Evolutionary conservation across 2,329 filamentous ascomycete genomes (phyloP), one percentile per base, ranked within the genome.

Genomic region (Trichophyton schoenleinii): DNA sequence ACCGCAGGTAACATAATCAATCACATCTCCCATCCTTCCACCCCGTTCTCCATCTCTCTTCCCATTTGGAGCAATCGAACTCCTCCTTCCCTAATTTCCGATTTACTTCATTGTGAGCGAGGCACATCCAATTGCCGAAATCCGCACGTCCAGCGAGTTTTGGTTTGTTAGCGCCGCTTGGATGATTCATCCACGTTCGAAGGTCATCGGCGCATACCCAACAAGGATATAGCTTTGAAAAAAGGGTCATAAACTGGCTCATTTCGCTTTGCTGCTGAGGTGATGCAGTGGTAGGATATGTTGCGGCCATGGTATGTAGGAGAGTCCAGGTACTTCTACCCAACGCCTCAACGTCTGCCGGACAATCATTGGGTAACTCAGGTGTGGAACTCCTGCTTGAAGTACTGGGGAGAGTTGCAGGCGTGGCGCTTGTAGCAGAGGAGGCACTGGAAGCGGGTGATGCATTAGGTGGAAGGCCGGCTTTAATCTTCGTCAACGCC

Each of bases 191-290:
- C 81, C 92, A 97, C 0, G 72, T 73, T 72, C 87, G 87, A 73
- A 99, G 96, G 71, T 97, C 92, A 63, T 92, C 87, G 38, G 91
- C 94, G 74, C 94, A 99, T 2, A 88, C 83, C 90, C 91, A 96
- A 78, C 94, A 99, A 3, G 94, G 94, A 71, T 99, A 99, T 20
- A 97, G 75, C 67, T 87, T 87, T 28, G 88, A 86, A 72, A 99
- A 95, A 1, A 91, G 79, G 25, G 79, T 77, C 68, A 99, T 80
- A 75, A 99, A 97, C 59, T 83, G 80, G 61, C 80, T 79, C 67
- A 95, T 87, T 67, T 96, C 87, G 34, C 78, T 77, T 71, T 96
- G 90, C 67, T 96, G 83, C 8, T 78, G 73, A 0, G 78, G 73
- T 0, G 86, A 83, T 0, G 94, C 90, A 6, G 72, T 74, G 6